phyloP scores from a whole-genome alignment of 73 alveolate species.

The Symbiodinium natans region DNA sequence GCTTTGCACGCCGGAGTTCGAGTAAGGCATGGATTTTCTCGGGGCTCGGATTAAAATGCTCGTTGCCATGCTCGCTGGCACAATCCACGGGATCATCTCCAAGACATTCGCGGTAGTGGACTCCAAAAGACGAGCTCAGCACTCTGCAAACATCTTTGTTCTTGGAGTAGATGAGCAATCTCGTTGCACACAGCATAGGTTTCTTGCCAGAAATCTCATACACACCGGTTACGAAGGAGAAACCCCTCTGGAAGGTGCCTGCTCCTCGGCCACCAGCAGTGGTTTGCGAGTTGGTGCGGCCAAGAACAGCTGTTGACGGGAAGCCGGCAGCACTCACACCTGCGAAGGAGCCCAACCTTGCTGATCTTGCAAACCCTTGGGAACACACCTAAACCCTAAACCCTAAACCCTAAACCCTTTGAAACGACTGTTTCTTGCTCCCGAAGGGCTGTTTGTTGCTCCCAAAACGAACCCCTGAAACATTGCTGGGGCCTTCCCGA shows the following conservation, averaged over 20 bases:
- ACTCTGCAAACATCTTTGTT: neutral
- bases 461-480: too few relatives aligned
- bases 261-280: neutral
- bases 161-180: neutral
- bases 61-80: neutral
- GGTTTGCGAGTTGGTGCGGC: neutral
- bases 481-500: too few relatives aligned
- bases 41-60: neutral
- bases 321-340: neutral
- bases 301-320: neutral
- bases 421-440: too few relatives aligned
- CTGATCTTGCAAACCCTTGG: too few relatives aligned
- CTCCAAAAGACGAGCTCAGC: neutral
- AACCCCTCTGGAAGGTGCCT: neutral
- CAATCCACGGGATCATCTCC: neutral
- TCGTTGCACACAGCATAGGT: neutral
- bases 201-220: neutral
- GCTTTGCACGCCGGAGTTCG: too few relatives aligned
- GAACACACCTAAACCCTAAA: too few relatives aligned
- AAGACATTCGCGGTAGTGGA: neutral
- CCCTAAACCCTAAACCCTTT: too few relatives aligned
- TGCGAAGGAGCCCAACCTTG: neutral
- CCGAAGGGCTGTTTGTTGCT: too few relatives aligned
- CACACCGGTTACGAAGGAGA: neutral
- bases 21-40: neutral